Evolutionary conservation across 1,139 yeast species (phyloP).

Genomic region (Yamadazyma taylorii): DNA sequence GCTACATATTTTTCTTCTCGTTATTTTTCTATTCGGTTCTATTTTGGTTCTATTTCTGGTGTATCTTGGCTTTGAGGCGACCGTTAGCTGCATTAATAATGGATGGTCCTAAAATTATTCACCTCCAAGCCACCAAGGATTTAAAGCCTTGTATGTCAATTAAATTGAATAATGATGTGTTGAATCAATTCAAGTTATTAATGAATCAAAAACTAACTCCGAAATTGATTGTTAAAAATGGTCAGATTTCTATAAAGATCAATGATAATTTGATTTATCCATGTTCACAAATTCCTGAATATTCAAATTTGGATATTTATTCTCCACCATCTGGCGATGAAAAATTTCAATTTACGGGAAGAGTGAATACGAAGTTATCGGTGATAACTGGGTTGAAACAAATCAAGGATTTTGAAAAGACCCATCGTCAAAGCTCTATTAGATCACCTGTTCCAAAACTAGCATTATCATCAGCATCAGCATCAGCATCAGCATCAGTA

Average conservation of each 20-base stretch:
- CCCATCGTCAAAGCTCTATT: neutral
- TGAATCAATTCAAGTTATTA: conserved; percentile 22
- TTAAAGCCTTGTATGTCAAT: conserved; percentile 24
- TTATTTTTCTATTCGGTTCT: no score
- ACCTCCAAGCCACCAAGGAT: conserved; percentile 1
- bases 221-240: conserved; percentile 38
- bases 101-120: conserved; percentile 4
- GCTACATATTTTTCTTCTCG: no score
- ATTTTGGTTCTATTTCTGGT: no score
- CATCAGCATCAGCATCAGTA: no score
- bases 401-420: conserved; percentile 2
- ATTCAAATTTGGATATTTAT: conserved; percentile 38
- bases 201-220: conserved; percentile 21
- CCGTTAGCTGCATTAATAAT: no score
- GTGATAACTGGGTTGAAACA: conserved; percentile 19
- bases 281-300: conserved; percentile 36
- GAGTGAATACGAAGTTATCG: conserved; percentile 32
- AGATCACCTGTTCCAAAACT: neutral
- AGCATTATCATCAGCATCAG: no score
- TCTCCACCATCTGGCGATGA: no score
- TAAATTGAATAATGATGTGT: conserved; percentile 27
- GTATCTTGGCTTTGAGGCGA: no score
- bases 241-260: conserved; percentile 33
- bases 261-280: conserved; percentile 31
- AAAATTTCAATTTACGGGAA: conserved; percentile 29